Conservation (phyloP, 2,329 filamentous ascomycete genomes). For the Aureobasidium uvarum region DNA sequence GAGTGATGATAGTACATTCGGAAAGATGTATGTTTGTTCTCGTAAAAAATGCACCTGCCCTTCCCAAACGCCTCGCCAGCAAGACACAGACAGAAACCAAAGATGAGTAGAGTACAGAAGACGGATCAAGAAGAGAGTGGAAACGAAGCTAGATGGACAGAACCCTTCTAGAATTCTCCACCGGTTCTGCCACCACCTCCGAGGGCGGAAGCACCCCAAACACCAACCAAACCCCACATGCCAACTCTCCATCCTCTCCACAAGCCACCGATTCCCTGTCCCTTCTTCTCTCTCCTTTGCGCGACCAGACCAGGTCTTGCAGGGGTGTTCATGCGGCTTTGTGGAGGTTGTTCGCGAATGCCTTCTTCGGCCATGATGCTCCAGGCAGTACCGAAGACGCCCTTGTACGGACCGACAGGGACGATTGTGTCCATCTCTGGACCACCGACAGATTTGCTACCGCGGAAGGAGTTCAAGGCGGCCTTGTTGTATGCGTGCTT, state of each 20-base stretch:
- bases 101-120: conserved; percentile 6
- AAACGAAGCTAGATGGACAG: not conserved
- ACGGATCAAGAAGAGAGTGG: not conserved
- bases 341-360: conserved; percentile 41
- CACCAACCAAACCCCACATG: conserved; percentile 72
- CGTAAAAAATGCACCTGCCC: not conserved
- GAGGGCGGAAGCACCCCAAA: conserved; percentile 52
- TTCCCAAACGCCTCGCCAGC: conserved; percentile 17
- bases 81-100: not conserved
- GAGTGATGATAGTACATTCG: not conserved
- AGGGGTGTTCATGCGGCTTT: conserved; percentile 34
- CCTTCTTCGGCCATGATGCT: conserved; percentile 83
- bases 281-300: conserved; percentile 52
- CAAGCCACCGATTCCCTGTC: conserved; percentile 66
- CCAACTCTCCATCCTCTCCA: conserved; percentile 75
- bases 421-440: conserved; percentile 67
- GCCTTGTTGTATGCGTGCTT: conserved; percentile 28
- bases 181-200: conserved; percentile 26
- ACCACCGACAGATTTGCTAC: conserved; percentile 34
- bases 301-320: conserved; percentile 37
- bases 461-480: conserved; percentile 31
- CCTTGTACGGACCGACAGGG: conserved; percentile 74
- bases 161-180: conserved; percentile 26
- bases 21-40: not conserved
- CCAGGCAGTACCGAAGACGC: conserved; percentile 90